phyloP scores from a whole-genome alignment of 768 basidiomycete species.

The Trametes villosa region DNA sequence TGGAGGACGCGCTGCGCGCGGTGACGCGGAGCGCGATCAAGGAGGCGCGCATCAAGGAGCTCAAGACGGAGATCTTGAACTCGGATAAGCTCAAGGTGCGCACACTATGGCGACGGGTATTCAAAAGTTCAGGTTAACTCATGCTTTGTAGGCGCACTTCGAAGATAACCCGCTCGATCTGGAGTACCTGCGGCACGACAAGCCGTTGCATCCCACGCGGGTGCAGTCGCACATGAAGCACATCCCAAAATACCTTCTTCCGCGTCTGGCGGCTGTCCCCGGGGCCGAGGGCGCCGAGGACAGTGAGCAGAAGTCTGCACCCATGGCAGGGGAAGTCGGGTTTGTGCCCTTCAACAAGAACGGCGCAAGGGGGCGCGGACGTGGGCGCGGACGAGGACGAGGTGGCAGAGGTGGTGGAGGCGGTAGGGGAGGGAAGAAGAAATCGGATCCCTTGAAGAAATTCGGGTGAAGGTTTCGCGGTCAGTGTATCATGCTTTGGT shows the following conservation, averaged over 20 bases:
- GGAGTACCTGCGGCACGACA: conserved; percentile 92
- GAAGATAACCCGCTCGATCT: conserved; percentile 96
- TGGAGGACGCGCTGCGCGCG: conserved; percentile 92
- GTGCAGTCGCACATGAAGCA: conserved; percentile 96
- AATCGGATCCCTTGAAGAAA: conserved; percentile 82
- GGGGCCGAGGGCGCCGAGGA: conserved; percentile 25
- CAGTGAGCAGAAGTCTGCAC: conserved; percentile 34
- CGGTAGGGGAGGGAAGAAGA: conserved; percentile 60
- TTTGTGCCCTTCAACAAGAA: conserved; percentile 79
- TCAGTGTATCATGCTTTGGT: not conserved
- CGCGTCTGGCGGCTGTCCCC: conserved; percentile 69
- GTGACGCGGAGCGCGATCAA: conserved; percentile 86
- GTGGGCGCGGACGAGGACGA: conserved; percentile 54
- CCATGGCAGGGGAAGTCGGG: conserved; percentile 38
- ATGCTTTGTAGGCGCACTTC: conserved; percentile 79
- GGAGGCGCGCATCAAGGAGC: conserved; percentile 92
- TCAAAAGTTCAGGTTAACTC: too few species aligned
- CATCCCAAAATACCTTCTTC: conserved; percentile 90
- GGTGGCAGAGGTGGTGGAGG: conserved; percentile 37
- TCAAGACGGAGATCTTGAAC: conserved; percentile 92
- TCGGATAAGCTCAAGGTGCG: conserved; percentile 93
- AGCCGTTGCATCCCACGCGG: conserved; percentile 87
- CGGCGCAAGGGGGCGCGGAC: conserved; percentile 50
- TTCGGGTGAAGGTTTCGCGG: conserved; percentile 42
- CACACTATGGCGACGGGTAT: too few species aligned